A percentile compares a stretch with the other conserved stretches of the same genome.
Evolutionary conservation across 306 rosid species (phyloP).

Genomic region (Fragaria vesca): DNA sequence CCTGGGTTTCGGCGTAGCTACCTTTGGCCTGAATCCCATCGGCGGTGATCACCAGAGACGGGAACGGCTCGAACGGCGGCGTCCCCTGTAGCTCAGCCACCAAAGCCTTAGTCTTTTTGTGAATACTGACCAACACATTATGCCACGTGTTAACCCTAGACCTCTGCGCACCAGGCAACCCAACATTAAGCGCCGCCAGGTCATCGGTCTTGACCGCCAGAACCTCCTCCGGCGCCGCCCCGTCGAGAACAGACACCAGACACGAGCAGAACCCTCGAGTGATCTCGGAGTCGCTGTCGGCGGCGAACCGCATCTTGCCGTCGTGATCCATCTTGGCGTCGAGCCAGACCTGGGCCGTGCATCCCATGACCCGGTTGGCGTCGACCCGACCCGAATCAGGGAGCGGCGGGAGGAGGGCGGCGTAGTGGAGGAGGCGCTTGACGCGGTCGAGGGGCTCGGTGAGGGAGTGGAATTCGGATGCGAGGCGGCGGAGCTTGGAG

Average conservation of each 20-base stretch:
- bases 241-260: slow-evolving; percentile 68
- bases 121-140: slow-evolving; percentile 78
- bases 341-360: slow-evolving; percentile 91
- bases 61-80: slow-evolving; percentile 62
- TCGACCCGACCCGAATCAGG: slow-evolving; percentile 48
- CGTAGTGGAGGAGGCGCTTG: slow-evolving; percentile 56
- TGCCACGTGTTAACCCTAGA: slow-evolving; percentile 96
- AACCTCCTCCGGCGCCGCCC: slow-evolving; percentile 67
- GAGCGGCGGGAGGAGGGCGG: slow-evolving; percentile 38
- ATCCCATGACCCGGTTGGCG: slow-evolving; percentile 90
- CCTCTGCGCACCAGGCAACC: slow-evolving; percentile 49
- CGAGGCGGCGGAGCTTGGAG: slow-evolving; percentile 46
- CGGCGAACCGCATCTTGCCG: slow-evolving; percentile 63
- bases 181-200: slow-evolving; percentile 64
- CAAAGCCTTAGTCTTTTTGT: slow-evolving; percentile 72
- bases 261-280: slow-evolving; percentile 76
- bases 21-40: slow-evolving; percentile 79
- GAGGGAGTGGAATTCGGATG: slow-evolving; percentile 52
- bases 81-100: slow-evolving; percentile 65
- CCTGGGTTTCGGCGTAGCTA: slow-evolving; percentile 95
- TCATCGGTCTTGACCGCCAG: slow-evolving; percentile 58
- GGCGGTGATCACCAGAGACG: slow-evolving; percentile 62
- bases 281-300: slow-evolving; percentile 93
- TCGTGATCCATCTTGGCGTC: slow-evolving; percentile 49
- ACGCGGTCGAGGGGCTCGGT: slow-evolving; percentile 66